A percentile compares a stretch with the other conserved stretches of the same genome.
Evolutionary conservation across 805 yeast species (phyloP).

Genomic region (Brettanomyces custersianus): DNA sequence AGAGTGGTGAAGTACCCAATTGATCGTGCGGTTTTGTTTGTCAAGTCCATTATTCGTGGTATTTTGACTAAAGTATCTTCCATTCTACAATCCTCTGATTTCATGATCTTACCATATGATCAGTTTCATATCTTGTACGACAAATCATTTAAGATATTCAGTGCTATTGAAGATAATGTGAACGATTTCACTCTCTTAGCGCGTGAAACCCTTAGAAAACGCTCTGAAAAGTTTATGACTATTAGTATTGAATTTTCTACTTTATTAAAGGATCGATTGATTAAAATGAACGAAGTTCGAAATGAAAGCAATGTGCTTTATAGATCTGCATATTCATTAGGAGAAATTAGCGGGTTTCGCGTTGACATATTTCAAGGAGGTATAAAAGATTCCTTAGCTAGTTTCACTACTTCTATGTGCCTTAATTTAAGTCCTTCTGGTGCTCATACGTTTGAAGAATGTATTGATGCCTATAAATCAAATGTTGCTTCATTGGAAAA

Average conservation of each 20-base stretch:
- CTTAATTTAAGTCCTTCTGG: neutral
- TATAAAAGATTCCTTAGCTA: neutral
- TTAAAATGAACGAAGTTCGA: conserved; percentile 38
- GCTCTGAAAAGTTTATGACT: conserved; percentile 62
- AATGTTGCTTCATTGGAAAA: too few species aligned
- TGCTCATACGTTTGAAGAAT: neutral
- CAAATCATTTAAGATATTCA: conserved; percentile 28
- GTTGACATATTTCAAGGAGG: neutral
- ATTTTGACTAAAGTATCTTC: conserved; percentile 35
- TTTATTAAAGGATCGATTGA: conserved; percentile 33
- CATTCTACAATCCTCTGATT: conserved; percentile 26
- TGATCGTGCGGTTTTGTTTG: conserved; percentile 50
- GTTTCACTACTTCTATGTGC: neutral
- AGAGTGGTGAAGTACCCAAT: conserved; percentile 56
- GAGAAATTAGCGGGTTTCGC: too few species aligned
- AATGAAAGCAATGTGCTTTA: too few species aligned
- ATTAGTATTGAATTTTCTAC: conserved; percentile 46
- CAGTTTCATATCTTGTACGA: conserved; percentile 29
- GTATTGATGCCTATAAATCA: neutral
- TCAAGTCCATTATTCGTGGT: conserved; percentile 56
- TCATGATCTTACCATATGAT: conserved; percentile 35
- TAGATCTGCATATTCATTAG: too few species aligned
- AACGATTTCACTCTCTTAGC: conserved; percentile 58
- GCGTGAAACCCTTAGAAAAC: conserved; percentile 65
- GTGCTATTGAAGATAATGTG: conserved; percentile 49